A percentile compares a stretch with the other conserved stretches of the same genome.
phyloP scores from a whole-genome alignment of 441 rosid genomes.

The Erodium trifolium region DNA sequence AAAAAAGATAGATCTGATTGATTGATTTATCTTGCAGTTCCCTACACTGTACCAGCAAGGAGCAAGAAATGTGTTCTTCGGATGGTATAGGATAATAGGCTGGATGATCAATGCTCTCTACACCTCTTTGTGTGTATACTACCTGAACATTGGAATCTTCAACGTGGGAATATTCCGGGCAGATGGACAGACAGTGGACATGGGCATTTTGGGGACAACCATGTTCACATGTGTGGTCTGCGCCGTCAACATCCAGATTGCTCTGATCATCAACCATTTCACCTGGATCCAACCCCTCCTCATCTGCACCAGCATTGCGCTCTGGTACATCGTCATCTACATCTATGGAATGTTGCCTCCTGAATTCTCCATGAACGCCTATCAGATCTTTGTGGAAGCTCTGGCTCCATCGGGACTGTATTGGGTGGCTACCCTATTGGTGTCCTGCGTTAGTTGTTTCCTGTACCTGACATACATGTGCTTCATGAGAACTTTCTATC shows the following conservation, averaged over 20 bases:
- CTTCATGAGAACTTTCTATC: conserved; percentile 70
- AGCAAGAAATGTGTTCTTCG: conserved; percentile 76
- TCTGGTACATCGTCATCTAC: conserved; percentile 80
- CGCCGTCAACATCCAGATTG: conserved; percentile 90
- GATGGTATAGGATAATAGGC: conserved; percentile 88
- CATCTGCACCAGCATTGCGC: conserved; percentile 81
- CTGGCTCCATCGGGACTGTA: conserved; percentile 82
- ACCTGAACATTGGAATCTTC: conserved; percentile 61
- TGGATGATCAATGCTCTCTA: conserved; percentile 94
- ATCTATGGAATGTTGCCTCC: conserved; percentile 84
- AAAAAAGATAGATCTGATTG: not conserved
- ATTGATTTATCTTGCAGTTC: conserved; percentile 45
- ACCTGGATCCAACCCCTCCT: conserved; percentile 96
- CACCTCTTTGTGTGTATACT: conserved; percentile 65
- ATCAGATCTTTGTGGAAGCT: conserved; percentile 63
- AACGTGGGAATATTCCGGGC: conserved; percentile 67
- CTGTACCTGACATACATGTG: conserved; percentile 74
- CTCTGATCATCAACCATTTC: conserved; percentile 90
- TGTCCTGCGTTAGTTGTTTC: conserved; percentile 59
- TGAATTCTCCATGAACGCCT: conserved; percentile 53
- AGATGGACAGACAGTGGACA: conserved; percentile 85
- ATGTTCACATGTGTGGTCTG: conserved; percentile 95
- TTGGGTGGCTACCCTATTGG: conserved; percentile 67
- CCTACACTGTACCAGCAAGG: conserved; percentile 99
- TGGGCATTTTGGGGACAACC: conserved; percentile 77